phyloP scores from a whole-genome alignment of 768 basidiomycete genomes.

The Termitomyces sp. region DNA sequence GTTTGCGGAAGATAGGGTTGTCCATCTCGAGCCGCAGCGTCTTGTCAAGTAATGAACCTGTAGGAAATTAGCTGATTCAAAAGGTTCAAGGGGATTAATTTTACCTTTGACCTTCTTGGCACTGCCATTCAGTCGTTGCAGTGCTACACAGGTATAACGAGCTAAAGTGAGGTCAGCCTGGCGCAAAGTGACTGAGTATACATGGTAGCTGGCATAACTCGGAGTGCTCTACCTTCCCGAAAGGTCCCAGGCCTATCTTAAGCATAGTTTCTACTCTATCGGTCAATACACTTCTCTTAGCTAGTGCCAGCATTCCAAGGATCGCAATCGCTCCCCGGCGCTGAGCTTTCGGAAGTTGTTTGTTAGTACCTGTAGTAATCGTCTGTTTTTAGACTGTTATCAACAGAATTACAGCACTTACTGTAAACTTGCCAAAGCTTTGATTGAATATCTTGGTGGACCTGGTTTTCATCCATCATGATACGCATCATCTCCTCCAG shows the following conservation, averaged over 20 bases:
- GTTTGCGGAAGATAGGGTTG: conserved; percentile 76
- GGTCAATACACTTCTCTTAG: conserved; percentile 67
- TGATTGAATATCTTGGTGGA: conserved; percentile 80
- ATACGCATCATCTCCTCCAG: conserved; percentile 95
- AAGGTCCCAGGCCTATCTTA: conserved; percentile 79
- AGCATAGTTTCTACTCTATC: conserved; percentile 85
- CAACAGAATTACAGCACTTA: conserved; percentile 33
- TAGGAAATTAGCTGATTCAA: background rate
- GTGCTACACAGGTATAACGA: conserved; percentile 88
- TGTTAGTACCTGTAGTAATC: conserved; percentile 58
- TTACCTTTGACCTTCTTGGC: conserved; percentile 96
- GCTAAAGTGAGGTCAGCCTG: conserved; percentile 89
- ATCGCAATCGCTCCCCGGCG: conserved; percentile 95
- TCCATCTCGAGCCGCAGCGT: conserved; percentile 86
- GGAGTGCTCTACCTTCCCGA: conserved; percentile 62
- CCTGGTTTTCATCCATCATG: conserved; percentile 87
- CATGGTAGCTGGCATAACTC: background rate
- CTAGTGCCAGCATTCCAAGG: conserved; percentile 94
- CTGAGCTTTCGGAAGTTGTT: conserved; percentile 75
- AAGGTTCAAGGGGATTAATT: conserved; percentile 2
- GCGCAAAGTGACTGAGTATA: background rate
- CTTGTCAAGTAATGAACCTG: conserved; percentile 87
- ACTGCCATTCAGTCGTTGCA: conserved; percentile 90
- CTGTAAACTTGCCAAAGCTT: conserved; percentile 98
- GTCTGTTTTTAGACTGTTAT: background rate